Evolutionary conservation across 2,329 filamentous ascomycete genomes (phyloP).

Genomic region (Cordyceps farinosa): DNA sequence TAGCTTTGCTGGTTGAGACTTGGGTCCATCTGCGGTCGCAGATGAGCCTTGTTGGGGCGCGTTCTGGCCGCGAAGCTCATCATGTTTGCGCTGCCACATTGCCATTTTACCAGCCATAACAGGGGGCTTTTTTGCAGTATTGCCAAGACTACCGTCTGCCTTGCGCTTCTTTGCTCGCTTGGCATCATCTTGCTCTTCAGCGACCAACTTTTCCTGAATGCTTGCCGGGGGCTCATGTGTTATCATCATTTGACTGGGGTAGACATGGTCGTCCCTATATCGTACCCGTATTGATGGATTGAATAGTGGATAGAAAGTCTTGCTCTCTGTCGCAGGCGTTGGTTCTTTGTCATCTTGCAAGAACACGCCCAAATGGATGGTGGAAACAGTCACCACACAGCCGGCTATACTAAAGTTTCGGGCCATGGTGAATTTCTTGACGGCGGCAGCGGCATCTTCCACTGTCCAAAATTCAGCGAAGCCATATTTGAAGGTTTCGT

Average conservation of each 20-base stretch:
- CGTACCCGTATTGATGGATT: slow-evolving; percentile 65
- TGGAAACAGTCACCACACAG: slow-evolving; percentile 65
- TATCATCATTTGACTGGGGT: slow-evolving; percentile 62
- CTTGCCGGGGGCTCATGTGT: slow-evolving; percentile 45
- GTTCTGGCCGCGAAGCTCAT: slow-evolving; percentile 33
- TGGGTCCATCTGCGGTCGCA: background rate
- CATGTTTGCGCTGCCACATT: slow-evolving; percentile 43
- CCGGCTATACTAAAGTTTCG: slow-evolving; percentile 76
- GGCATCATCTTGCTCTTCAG: slow-evolving; percentile 27
- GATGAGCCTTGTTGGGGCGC: background rate
- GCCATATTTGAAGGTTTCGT: slow-evolving; percentile 75
- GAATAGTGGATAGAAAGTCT: slow-evolving; percentile 67
- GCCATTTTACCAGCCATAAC: slow-evolving; percentile 43
- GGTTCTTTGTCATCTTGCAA: slow-evolving; percentile 63
- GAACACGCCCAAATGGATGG: slow-evolving; percentile 82
- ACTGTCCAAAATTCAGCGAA: slow-evolving; percentile 79
- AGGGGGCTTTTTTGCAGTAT: slow-evolving; percentile 35
- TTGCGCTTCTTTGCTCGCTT: slow-evolving; percentile 54
- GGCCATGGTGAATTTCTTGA: slow-evolving; percentile 67
- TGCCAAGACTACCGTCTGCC: slow-evolving; percentile 36
- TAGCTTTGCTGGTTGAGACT: slow-evolving; percentile 9
- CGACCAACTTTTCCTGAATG: background rate
- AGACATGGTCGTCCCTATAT: slow-evolving; percentile 74
- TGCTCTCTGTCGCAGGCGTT: slow-evolving; percentile 53
- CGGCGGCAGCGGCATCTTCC: slow-evolving; percentile 70